Conservation (phyloP, 2,329 filamentous ascomycete species). For the Phialocephala subalpina region DNA sequence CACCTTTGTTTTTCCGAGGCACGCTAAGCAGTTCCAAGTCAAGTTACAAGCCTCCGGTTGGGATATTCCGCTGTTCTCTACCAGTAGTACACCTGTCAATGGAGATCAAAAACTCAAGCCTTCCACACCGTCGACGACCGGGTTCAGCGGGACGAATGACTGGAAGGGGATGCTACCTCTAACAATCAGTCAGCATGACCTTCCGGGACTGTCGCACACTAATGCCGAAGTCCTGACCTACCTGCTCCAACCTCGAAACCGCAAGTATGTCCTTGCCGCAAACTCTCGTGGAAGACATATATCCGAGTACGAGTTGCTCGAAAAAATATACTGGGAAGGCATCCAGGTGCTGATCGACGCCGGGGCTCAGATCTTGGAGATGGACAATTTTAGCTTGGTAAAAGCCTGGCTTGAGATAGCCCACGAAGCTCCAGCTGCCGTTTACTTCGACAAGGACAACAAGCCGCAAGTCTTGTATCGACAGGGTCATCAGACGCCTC, state of each 20-base stretch:
- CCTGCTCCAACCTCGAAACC: constrained; percentile 60
- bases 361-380: constrained; percentile 70
- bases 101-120: too few relatives aligned
- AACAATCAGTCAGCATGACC: constrained; percentile 67
- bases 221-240: constrained; percentile 70
- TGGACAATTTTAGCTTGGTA: constrained; percentile 51
- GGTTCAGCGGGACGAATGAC: constrained; percentile 79
- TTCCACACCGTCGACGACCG: constrained; percentile 70
- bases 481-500: constrained; percentile 29
- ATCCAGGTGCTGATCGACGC: constrained; percentile 69
- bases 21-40: constrained; percentile 69
- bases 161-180: constrained; percentile 65
- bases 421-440: constrained; percentile 23
- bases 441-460: constrained; percentile 32
- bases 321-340: constrained; percentile 41
- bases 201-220: constrained; percentile 62
- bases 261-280: constrained; percentile 54
- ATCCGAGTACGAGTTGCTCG: constrained; percentile 55
- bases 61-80: constrained; percentile 64
- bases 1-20: constrained; percentile 68
- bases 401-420: constrained; percentile 35
- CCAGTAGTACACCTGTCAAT: too few relatives aligned
- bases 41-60: constrained; percentile 73
- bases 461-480: constrained; percentile 31
- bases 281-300: constrained; percentile 52